Base-by-base conservation (phyloP, 768 basidiomycete genomes). In the Tylopilus sp. region DNA sequence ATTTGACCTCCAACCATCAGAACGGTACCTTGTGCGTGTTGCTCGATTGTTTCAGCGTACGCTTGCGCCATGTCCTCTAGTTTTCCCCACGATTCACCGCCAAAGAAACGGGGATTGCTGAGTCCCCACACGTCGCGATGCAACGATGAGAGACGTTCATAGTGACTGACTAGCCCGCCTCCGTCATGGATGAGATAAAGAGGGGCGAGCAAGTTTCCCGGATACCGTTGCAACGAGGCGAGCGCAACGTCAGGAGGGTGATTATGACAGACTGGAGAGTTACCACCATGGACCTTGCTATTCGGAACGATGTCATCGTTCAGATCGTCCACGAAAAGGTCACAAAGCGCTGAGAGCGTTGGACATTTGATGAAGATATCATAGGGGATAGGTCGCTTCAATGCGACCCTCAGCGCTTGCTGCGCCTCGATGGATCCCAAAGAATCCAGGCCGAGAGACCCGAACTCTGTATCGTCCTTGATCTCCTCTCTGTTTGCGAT, bases 181-280 rank as follows among this genome's bases (percentile, higher is more conserved):
- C 88, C 88, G 55, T 89, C 88, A 58, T 90, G 87, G 11, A 90
- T 73, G 22, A 90, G 75, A 51, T 87, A 78, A 4, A 90, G 72
- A 1, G 81, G 86, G 0, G 66, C 48, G 4, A 45, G 53, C 13
- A 48, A 25, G 10, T 64, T 54, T 3, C 52, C 37, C 1, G 45
- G 48, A 22, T 70, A 58, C 28, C 57, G 61, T 52, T 81, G 84
- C 36, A 83, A 60, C 21, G 63, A 58, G 16, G 73, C 55, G 0
- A 75, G 71, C 8, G 62, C 56, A 5, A 53, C 59, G n/a, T 72
- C 68, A 4, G 71, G 63, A 19, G 52, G 56, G 16, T 69, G n/a
- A 7, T 24, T 6, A 10, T 14, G 36, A 21, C 24, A 45, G 3
- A 21, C n/a, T 6, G 14, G 40, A 3, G 38, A 33, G 16, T 30